A percentile compares a stretch with the other conserved stretches of the same genome.
These are phyloP conservation scores for Drosera capensis DNA, from an alignment of 148 eudicot genomes.

Conservation along the genomic window DNA sequence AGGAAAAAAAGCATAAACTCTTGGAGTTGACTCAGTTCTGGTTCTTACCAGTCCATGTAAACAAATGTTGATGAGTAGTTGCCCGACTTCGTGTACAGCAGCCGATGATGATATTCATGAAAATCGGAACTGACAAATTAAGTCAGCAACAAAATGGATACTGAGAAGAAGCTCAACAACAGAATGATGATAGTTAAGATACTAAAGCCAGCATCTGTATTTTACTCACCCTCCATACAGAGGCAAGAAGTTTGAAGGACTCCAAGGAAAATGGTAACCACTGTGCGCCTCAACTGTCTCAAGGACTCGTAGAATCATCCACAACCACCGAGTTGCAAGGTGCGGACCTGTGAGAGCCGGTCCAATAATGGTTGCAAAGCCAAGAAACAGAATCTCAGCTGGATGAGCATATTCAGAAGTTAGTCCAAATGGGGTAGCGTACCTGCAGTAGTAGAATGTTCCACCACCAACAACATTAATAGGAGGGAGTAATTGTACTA, in stretches of 20 bases:
- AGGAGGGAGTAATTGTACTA: no score
- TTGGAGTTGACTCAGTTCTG: no score
- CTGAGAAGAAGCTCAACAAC: background rate
- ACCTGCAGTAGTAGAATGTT: conserved; percentile 36
- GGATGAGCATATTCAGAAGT: conserved; percentile 99
- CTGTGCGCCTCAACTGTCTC: conserved; percentile 98
- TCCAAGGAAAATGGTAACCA: conserved; percentile 97
- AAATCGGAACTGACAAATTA: conserved; percentile 66
- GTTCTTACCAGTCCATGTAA: conserved; percentile 78
- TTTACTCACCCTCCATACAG: conserved; percentile 89
- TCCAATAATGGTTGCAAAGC: conserved; percentile 87
- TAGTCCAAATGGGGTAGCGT: conserved; percentile 98
- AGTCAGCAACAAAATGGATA: background rate
- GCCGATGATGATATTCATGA: conserved; percentile 93
- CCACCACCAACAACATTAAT: conserved; percentile 7
- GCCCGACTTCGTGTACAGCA: conserved; percentile 85
- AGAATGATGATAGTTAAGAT: background rate
- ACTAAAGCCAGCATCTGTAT: no score
- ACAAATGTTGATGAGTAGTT: conserved; percentile 88
- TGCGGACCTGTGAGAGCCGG: conserved; percentile 95
- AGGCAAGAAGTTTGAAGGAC: conserved; percentile 79
- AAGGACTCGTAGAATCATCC: conserved; percentile 93
- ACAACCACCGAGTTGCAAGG: conserved; percentile 74
- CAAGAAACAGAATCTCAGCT: conserved; percentile 89
- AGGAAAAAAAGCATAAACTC: no score